Evolutionary conservation across 1,139 yeast species (phyloP).

Genomic region (Debaryomycetaceae sp.): DNA sequence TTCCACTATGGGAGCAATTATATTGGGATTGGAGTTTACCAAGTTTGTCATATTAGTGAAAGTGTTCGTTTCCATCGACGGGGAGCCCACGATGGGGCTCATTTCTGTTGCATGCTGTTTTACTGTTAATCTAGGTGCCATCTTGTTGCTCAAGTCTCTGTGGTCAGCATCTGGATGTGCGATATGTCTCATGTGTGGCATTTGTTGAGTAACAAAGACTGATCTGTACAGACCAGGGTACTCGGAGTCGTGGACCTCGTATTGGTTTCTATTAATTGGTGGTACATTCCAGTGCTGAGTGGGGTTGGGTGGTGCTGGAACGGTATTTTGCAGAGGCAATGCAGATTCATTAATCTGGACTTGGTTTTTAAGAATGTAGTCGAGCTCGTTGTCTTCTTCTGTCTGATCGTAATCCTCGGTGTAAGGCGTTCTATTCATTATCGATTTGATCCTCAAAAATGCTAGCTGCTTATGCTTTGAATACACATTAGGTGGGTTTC

Average conservation of each 20-base stretch:
- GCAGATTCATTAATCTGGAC: neutral
- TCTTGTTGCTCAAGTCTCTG: neutral
- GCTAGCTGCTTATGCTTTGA: neutral
- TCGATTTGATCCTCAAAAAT: neutral
- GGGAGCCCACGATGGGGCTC: neutral
- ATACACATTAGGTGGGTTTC: neutral
- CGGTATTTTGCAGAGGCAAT: neutral
- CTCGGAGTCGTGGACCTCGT: neutral
- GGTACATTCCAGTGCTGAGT: neutral
- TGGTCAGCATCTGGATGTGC: neutral
- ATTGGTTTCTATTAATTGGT: neutral
- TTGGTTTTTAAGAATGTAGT: neutral
- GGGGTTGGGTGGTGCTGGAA: neutral
- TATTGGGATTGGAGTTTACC: slow-evolving; percentile 34
- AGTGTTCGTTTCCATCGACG: slow-evolving; percentile 12
- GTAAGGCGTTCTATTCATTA: neutral
- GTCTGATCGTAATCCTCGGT: neutral
- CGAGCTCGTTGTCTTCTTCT: neutral
- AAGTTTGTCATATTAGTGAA: slow-evolving; percentile 43
- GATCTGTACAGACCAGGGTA: neutral
- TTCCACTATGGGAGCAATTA: slow-evolving; percentile 37
- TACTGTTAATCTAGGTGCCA: neutral
- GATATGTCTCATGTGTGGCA: neutral
- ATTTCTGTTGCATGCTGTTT: neutral
- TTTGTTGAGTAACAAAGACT: neutral